Base-by-base conservation (phyloP, 1,284 basidiomycete genomes). In the Earliella scabrosa region DNA sequence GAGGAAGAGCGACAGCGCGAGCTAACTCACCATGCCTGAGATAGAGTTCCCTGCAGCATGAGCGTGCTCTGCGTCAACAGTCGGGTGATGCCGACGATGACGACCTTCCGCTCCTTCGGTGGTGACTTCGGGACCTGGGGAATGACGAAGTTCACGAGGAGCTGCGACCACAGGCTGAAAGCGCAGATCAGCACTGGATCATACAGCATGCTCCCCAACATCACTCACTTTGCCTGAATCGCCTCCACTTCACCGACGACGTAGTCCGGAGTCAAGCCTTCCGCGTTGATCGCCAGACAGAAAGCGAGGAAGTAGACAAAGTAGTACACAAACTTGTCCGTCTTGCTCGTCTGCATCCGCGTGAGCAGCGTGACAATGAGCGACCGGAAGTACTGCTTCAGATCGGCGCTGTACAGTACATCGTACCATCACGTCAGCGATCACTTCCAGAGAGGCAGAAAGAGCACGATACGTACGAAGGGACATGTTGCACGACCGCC, bases 261-360 rank as follows among this genome's bases (percentile, higher is more conserved):
- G 63, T 86, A 90, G 66, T 97, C 92, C 0, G 95, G 90, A 0
- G 79, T 80, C 26, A 92, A 73, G 1, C 88, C 92, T 1, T 87
- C 82, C 23, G 86, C 84, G 52, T 90, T 80, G 61, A 97, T 73
- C 7, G 93, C 93, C 70, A 90, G 83, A 16, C 83, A 77, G 71
- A 86, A 91, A 32, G 89, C 75, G 53, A 97, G 73, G 73, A 97
- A 95, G 66, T 86, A 82, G 10, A 92, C 83, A 67, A 98, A 91
- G 45, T 87, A 82, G 68, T 95, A 93, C 9, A 90, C 87, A 72
- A 92, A 97, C 71, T 87, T 91, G 59, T 96, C 90, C 31, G 96
- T 97, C 73, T 95, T 95, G 76, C 85, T 93, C 21, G 83, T 83
- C 67, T 98, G 95, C 74, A 98, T 81, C 47, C 95, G 76, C 8